A percentile compares a stretch with the other conserved stretches of the same genome.
Evolutionary conservation across 1,139 yeast genomes (phyloP).

Genomic region (Kazachstania sp.): DNA sequence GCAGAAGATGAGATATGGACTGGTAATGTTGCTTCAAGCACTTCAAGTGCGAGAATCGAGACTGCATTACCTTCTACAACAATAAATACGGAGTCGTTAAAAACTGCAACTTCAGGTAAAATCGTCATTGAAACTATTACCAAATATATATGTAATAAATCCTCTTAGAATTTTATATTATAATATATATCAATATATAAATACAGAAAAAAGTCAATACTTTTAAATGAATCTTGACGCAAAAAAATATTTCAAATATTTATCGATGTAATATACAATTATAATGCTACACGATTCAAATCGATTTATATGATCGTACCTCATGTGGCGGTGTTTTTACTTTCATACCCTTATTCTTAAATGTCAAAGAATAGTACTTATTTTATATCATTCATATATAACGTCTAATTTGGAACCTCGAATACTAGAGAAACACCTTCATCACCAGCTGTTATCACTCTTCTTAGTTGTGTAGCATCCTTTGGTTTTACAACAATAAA

Average conservation of each 20-base stretch:
- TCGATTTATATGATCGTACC: not conserved
- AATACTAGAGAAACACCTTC: constrained; percentile 88
- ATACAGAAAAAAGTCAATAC: not conserved
- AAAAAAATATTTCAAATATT: not conserved
- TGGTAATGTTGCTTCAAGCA: constrained; percentile 10
- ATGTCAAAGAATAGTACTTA: not conserved
- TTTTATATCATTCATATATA: not conserved
- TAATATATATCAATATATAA: not conserved
- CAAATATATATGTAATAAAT: not conserved
- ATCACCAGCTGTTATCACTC: constrained; percentile 91
- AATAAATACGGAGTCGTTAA: not conserved
- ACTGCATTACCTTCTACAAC: not conserved
- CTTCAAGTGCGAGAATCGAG: constrained; percentile 6
- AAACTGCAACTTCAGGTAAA: not conserved
- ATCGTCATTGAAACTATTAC: not conserved
- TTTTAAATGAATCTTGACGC: too few species aligned
- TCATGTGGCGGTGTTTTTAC: not conserved
- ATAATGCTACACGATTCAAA: not conserved
- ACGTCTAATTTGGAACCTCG: constrained; percentile 30
- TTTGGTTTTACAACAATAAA: constrained; percentile 44
- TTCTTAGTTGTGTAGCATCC: constrained; percentile 50
- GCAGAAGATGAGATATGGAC: constrained; percentile 18
- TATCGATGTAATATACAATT: not conserved
- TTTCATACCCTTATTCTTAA: not conserved
- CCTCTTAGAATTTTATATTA: not conserved